Percentiles rank a stretch among this genome's conserved stretches.
These are phyloP conservation scores for Ceratocystis papillata DNA, from an alignment of 2,329 filamentous ascomycete genomes.

Conservation along the genomic window DNA sequence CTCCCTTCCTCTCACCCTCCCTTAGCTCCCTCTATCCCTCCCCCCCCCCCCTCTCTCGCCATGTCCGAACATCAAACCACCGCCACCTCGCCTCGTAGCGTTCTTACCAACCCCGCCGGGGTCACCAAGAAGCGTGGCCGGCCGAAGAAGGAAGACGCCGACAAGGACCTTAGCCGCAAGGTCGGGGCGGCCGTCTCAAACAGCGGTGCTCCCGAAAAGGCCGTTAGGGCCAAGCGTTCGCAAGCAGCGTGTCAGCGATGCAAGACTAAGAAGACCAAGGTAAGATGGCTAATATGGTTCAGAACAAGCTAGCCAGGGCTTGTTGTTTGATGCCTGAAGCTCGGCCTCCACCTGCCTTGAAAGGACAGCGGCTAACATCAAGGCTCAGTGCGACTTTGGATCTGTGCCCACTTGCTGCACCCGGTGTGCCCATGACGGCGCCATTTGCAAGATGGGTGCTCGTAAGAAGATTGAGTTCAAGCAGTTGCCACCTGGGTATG, in stretches of 20 bases:
- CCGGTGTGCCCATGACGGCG: slow-evolving; percentile 53
- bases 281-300: slow-evolving; percentile 26
- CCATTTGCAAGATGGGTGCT: slow-evolving; percentile 52
- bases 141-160: slow-evolving; percentile 21
- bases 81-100: neutral
- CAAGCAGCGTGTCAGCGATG: slow-evolving; percentile 58
- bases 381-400: slow-evolving; percentile 17
- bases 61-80: slow-evolving; percentile 2
- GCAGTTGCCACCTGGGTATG: slow-evolving; percentile 51
- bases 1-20: neutral
- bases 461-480: slow-evolving; percentile 60
- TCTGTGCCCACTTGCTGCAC: slow-evolving; percentile 37
- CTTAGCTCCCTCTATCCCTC: neutral
- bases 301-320: neutral
- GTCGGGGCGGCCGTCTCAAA: neutral
- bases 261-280: slow-evolving; percentile 61
- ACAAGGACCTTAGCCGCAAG: slow-evolving; percentile 15
- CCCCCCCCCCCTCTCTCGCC: neutral
- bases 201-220: slow-evolving; percentile 11
- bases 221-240: slow-evolving; percentile 49
- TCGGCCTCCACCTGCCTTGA: neutral
- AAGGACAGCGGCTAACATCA: slow-evolving; percentile 4
- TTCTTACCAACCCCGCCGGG: slow-evolving; percentile 1
- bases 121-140: slow-evolving; percentile 22
- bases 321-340: neutral